Base-by-base conservation (phyloP, 768 basidiomycete species). In the Neoboletus subvelutipes region DNA sequence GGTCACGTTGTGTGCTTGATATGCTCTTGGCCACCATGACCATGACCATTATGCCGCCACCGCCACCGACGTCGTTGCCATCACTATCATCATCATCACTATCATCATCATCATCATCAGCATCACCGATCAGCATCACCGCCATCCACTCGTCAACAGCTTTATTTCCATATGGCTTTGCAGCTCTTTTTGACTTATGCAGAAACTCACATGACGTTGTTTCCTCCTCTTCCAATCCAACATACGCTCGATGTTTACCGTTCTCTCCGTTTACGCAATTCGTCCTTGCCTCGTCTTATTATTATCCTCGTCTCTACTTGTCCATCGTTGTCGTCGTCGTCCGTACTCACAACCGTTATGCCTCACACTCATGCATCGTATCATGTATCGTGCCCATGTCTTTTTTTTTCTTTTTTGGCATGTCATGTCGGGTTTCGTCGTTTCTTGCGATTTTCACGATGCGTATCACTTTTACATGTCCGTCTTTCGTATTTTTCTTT, bases 171-270 rank as follows among this genome's bases (percentile, higher is more conserved):
- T 55, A 22, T 68, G 47, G 29, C 49, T 52, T 37, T 53, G 3
- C 20, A 41, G 40, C 40, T 1, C 17, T 28, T 60, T 60, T 67
- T 66, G 59, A 59, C 58, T 68, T 58, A 60, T 56, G 52, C 43
- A 46, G 20, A 50, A 36, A 52, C 55, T 67, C 54, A 56, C 36
- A 55, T 54, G 34, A 24, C 48, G 4, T 12, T 13, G 9, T 46
- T 13, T 20, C 13, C 11, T 18, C 5, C 10, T n/a, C 5, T 15
- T 54, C 11, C 18, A 42, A 55, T 55, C 40, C 59, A 55, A 48
- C 53, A 55, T 41, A n/a, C 34, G 18, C 20, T 40, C 10, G 29
- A 24, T 15, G 34, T 22, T n/a, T 17, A 37, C n/a, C 4, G 24
- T 29, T 24, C n/a, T 9, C 28, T 29, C 45, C 37, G 33, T 34